Base-by-base conservation (phyloP, 2,329 filamentous ascomycete species). In the Stagonosporopsis cucurbitacearum region DNA sequence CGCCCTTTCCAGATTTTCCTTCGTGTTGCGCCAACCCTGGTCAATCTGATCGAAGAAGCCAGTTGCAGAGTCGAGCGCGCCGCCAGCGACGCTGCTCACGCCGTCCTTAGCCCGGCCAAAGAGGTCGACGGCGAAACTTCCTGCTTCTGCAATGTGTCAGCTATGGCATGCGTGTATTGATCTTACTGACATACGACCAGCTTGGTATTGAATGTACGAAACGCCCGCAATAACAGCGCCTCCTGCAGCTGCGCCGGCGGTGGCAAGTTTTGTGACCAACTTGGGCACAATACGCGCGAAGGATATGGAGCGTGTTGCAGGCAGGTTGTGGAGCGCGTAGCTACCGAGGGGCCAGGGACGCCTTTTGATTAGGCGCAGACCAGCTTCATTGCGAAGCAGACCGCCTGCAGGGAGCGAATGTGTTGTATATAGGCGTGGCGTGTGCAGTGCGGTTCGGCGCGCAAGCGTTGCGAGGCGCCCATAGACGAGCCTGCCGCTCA, bases 131-230 rank as follows among this genome's bases (percentile, higher is more conserved):
- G 87, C 89, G 75, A 89, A 93, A 57, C 85, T 91, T 57, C 89
- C 90, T 20, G 90, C 89, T 80, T 92, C 87, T 85, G 69, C 53
- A 59, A 66, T 32, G 73, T 76, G 59, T 81, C 78, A 80, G 83
- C 55, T 15, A 17, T 17, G 23, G 6, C 3, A 12, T 20, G n/a
- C 20, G 28, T 12, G 6, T 13, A 5, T 5, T 11, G 12, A 4
- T 23, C 25, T 8, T 6, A 8, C 23, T 20, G 58, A 84, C 90
- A 60, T 84, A 93, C 90, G 90, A 52, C 88, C 87, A 60, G 95
- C 94, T 77, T 99, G 95, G 74, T 99, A 98, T 74, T 99, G 95
- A 44, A 99, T 80, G 84, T 96, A 99, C 23, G 92, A 92, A 56
- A 96, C 79, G 2, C 90, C 91, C 13, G 91, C 93, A 63, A 99